phyloP scores from a whole-genome alignment of 129 eudicot genomes.

The Flaveria trinervia region DNA sequence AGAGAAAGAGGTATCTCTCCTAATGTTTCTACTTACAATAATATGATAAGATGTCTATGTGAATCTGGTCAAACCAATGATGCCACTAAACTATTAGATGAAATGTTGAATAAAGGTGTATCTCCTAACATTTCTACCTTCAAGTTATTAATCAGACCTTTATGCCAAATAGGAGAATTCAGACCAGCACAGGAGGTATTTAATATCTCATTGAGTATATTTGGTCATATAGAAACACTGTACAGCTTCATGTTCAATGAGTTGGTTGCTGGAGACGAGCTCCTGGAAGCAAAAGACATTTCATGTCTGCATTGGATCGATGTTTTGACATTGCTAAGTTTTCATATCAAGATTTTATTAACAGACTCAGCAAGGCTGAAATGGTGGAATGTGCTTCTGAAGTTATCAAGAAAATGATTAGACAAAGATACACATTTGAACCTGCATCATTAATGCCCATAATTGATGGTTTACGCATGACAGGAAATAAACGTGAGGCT shows the following conservation, averaged over 20 bases:
- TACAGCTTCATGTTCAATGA: constrained; percentile 78
- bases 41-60: constrained; percentile 64
- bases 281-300: constrained; percentile 65
- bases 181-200: constrained; percentile 83
- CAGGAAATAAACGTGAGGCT: constrained; percentile 69
- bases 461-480: constrained; percentile 60
- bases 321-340: constrained; percentile 61
- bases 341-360: constrained; percentile 66
- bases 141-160: constrained; percentile 58
- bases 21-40: constrained; percentile 71
- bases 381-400: constrained; percentile 58
- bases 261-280: constrained; percentile 73
- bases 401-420: constrained; percentile 61
- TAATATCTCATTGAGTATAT: constrained; percentile 51
- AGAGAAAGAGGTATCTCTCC: constrained; percentile 77
- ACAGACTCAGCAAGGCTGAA: constrained; percentile 62
- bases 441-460: constrained; percentile 84
- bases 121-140: constrained; percentile 66
- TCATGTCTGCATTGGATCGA: constrained; percentile 66
- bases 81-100: constrained; percentile 70
- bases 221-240: constrained; percentile 67
- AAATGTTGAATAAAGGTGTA: constrained; percentile 66
- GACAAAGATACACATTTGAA: constrained; percentile 65
- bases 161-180: constrained; percentile 79
- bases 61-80: constrained; percentile 69